Conservation (phyloP, 148 eudicot genomes). For the Drosera capensis region DNA sequence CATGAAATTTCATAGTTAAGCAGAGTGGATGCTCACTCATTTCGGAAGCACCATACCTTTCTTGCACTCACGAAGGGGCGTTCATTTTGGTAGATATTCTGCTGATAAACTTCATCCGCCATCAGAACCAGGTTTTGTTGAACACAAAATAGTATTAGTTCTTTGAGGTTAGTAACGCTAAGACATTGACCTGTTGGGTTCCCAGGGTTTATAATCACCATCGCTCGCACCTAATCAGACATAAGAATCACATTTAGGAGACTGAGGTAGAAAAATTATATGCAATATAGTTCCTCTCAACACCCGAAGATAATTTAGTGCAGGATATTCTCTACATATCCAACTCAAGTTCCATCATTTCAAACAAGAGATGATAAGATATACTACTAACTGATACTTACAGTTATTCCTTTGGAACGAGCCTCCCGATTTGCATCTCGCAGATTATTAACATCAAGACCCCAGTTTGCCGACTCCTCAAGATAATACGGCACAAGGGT, state of each 20-base stretch:
- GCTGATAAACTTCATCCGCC: constrained; percentile 98
- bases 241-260: background rate
- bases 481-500: constrained; percentile 93
- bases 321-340: background rate
- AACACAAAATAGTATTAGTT: constrained; percentile 62
- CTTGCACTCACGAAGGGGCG: constrained; percentile 87
- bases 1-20: no score
- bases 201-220: constrained; percentile 99
- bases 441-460: constrained; percentile 79
- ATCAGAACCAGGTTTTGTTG: constrained; percentile 66
- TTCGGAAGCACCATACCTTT: constrained; percentile 37
- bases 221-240: constrained; percentile 65
- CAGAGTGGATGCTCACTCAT: background rate
- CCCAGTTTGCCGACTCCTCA: constrained; percentile 98
- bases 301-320: background rate
- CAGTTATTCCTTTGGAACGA: constrained; percentile 71
- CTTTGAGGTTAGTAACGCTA: constrained; percentile 63
- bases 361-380: background rate
- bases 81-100: constrained; percentile 93
- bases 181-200: constrained; percentile 99
- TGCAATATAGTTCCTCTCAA: background rate
- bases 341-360: constrained; percentile 1
- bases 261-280: background rate
- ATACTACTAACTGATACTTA: constrained; percentile 21
- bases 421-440: constrained; percentile 64